Conservation (phyloP, 2,329 filamentous ascomycete species). For the Trichoderma sp. region DNA sequence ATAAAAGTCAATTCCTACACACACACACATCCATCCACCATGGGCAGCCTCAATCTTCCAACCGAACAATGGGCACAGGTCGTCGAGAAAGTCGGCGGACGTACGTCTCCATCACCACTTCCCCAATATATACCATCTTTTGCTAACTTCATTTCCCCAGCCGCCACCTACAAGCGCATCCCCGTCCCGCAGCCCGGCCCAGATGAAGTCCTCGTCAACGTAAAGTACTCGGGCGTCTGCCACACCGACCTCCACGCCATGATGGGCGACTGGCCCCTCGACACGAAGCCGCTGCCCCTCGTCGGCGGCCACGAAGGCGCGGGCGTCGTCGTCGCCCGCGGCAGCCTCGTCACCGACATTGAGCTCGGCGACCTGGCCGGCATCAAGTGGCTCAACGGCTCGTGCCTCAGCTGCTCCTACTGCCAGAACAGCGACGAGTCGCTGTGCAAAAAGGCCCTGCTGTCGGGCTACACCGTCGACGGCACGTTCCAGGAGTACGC, state of each 20-base stretch:
- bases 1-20: neutral
- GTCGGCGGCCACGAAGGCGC: slow-evolving; percentile 83
- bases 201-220: slow-evolving; percentile 89
- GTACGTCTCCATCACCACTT: slow-evolving; percentile 47
- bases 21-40: slow-evolving; percentile 18
- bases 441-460: slow-evolving; percentile 72
- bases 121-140: neutral
- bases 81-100: slow-evolving; percentile 77
- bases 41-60: slow-evolving; percentile 58
- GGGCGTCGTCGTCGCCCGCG: slow-evolving; percentile 79
- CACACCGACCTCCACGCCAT: slow-evolving; percentile 82
- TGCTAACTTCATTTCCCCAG: slow-evolving; percentile 42
- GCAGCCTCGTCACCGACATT: slow-evolving; percentile 75
- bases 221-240: slow-evolving; percentile 90
- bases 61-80: slow-evolving; percentile 91
- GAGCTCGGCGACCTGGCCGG: slow-evolving; percentile 84
- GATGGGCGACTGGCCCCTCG: slow-evolving; percentile 86
- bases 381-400: slow-evolving; percentile 92
- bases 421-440: slow-evolving; percentile 82
- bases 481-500: slow-evolving; percentile 93
- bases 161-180: slow-evolving; percentile 76
- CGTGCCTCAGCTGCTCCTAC: slow-evolving; percentile 81
- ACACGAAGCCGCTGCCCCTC: slow-evolving; percentile 76
- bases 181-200: slow-evolving; percentile 79
- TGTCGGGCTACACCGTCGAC: slow-evolving; percentile 92